Evolutionary conservation across 371 early-diverging fungal species (phyloP).

Genomic region (Smittium mucronatum): DNA sequence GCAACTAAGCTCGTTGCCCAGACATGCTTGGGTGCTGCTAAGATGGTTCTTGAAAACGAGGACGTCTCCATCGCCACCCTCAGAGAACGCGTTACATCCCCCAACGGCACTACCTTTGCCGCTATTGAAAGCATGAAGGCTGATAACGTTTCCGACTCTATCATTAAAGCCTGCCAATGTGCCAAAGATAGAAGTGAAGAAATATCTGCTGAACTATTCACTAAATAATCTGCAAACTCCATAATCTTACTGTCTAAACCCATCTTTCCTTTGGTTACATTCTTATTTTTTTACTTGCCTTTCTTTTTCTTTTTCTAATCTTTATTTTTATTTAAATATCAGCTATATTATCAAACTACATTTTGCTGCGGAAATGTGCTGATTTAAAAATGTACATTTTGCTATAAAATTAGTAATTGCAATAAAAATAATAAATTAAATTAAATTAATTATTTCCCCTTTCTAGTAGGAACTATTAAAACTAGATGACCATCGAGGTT

Average conservation of each 20-base stretch:
- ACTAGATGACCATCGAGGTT: background rate
- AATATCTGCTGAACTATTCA: constrained; percentile 16
- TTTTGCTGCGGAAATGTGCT: too few relatives aligned
- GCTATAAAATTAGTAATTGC: too few relatives aligned
- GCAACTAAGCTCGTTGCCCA: constrained; percentile 71
- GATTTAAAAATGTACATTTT: too few relatives aligned
- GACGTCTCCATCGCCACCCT: constrained; percentile 53
- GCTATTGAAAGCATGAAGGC: constrained; percentile 66
- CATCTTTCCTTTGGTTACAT: too few relatives aligned
- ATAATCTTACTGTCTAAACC: too few relatives aligned
- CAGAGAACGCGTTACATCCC: constrained; percentile 76
- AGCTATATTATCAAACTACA: too few relatives aligned
- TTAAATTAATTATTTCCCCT: too few relatives aligned
- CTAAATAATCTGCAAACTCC: too few relatives aligned
- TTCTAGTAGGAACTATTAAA: constrained; percentile 9
- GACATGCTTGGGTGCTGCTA: constrained; percentile 79
- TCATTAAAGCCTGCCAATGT: constrained; percentile 16
- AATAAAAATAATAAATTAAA: too few relatives aligned
- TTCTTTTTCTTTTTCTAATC: too few relatives aligned
- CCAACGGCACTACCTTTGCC: constrained; percentile 88
- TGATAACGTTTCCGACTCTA: constrained; percentile 20
- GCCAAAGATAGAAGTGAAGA: constrained; percentile 21
- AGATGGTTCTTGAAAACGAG: constrained; percentile 57
- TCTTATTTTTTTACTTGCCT: too few relatives aligned
- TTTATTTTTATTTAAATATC: too few relatives aligned